A percentile compares a stretch with the other conserved stretches of the same genome.
These are phyloP conservation scores for Naumovozyma baii DNA, from an alignment of 805 yeast species.

Conservation along the genomic window DNA sequence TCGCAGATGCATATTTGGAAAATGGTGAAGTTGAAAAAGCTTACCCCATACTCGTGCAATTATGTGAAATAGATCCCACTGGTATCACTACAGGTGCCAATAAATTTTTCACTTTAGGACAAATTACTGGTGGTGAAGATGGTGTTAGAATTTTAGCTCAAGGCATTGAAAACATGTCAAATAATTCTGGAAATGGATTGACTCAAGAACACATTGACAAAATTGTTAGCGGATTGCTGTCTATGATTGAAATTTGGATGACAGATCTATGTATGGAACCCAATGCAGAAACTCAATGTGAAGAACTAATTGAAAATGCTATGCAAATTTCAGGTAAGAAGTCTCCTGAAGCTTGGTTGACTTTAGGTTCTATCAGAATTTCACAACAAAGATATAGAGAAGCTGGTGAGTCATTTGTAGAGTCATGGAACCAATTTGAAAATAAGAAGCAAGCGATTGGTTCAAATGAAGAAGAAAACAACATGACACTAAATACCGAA, in stretches of 20 bases:
- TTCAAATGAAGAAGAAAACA: slow-evolving; percentile 31
- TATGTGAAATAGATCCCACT: slow-evolving; percentile 60
- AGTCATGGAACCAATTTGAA: slow-evolving; percentile 65
- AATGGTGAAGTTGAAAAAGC: slow-evolving; percentile 73
- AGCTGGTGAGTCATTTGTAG: slow-evolving; percentile 55
- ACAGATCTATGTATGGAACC: slow-evolving; percentile 93
- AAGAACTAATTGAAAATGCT: slow-evolving; percentile 55
- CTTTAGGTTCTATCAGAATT: slow-evolving; percentile 77
- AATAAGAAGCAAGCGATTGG: slow-evolving; percentile 42
- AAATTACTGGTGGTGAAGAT: slow-evolving; percentile 71
- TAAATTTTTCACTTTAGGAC: slow-evolving; percentile 85
- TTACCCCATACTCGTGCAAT: slow-evolving; percentile 45
- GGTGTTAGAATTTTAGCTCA: slow-evolving; percentile 55
- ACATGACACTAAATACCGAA: slow-evolving; percentile 29
- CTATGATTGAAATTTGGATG: slow-evolving; percentile 94
- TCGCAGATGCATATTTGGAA: slow-evolving; percentile 76
- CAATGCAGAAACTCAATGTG: slow-evolving; percentile 76
- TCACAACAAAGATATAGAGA: slow-evolving; percentile 72
- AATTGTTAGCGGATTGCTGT: slow-evolving; percentile 66
- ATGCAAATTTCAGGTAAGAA: slow-evolving; percentile 43
- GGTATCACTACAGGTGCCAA: slow-evolving; percentile 58
- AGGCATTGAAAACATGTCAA: slow-evolving; percentile 42
- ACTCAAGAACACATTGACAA: slow-evolving; percentile 41
- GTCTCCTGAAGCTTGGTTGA: slow-evolving; percentile 74
- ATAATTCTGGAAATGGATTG: slow-evolving; percentile 18